Evolutionary conservation across 345 rosid genomes (phyloP).

Genomic region (Lepidium aucheri): DNA sequence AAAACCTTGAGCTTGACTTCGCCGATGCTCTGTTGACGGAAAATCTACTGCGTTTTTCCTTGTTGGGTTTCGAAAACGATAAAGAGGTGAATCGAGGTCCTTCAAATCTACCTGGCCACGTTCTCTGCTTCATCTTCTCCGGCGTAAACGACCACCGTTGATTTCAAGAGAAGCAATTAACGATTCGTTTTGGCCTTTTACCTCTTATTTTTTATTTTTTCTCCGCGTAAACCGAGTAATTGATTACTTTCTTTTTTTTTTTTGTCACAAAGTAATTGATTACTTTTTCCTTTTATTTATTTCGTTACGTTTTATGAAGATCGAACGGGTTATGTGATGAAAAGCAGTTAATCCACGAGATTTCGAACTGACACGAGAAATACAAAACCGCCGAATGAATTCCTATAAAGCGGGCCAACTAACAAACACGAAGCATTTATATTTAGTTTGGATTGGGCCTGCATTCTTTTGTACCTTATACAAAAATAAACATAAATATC

Average conservation of each 20-base stretch:
- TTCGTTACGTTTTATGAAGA: not conserved
- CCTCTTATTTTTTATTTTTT: not conserved
- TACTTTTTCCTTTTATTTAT: not conserved
- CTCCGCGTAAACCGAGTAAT: not conserved
- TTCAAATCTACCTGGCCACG: slow-evolving; percentile 47
- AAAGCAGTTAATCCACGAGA: not conserved
- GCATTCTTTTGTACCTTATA: not conserved
- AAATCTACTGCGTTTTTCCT: slow-evolving; percentile 18
- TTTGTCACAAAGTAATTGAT: no score
- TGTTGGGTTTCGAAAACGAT: slow-evolving; percentile 5
- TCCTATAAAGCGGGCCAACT: not conserved
- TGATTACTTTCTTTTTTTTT: not conserved
- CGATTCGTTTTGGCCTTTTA: not conserved
- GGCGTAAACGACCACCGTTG: slow-evolving; percentile 13
- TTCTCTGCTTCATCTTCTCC: slow-evolving; percentile 40
- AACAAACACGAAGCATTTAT: not conserved
- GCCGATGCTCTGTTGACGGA: not conserved
- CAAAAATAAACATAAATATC: no score
- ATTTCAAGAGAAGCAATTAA: slow-evolving; percentile 8
- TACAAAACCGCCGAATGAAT: slow-evolving; percentile 18
- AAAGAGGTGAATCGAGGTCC: slow-evolving; percentile 33
- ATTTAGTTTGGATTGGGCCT: slow-evolving; percentile 17
- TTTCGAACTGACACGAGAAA: not conserved
- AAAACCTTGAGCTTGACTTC: slow-evolving; percentile 9
- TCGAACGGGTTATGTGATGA: slow-evolving; percentile 14